Conservation (phyloP, 2,329 filamentous ascomycete species). For the Colletotrichum viniferum region DNA sequence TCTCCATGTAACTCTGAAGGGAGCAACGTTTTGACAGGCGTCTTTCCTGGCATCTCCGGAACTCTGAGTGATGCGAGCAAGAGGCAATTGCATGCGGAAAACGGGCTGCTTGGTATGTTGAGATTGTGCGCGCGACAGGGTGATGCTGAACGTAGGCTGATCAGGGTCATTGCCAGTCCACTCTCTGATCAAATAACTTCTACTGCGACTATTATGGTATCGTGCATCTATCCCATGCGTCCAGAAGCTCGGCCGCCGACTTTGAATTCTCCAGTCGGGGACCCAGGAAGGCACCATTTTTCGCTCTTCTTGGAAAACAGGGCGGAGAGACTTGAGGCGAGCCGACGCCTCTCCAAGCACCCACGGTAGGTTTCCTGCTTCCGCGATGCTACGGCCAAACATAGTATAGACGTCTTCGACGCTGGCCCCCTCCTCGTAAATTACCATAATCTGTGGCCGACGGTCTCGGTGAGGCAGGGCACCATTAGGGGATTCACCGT, state of each 20-base stretch:
- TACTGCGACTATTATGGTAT: too few relatives aligned
- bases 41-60: not conserved
- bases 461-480: not conserved
- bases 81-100: not conserved
- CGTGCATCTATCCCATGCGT: accelerated
- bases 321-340: not conserved
- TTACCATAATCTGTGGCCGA: not conserved
- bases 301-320: accelerated
- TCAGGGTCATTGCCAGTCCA: not conserved
- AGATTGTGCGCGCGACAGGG: not conserved
- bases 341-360: not conserved
- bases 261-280: not conserved
- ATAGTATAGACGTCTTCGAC: not conserved
- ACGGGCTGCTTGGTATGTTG: accelerated
- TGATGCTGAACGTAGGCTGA: not conserved
- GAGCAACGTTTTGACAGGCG: accelerated
- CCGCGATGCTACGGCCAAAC: not conserved
- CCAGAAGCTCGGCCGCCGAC: not conserved
- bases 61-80: not conserved
- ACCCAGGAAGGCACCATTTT: not conserved
- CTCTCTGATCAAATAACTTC: too few relatives aligned
- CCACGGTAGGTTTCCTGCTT: not conserved
- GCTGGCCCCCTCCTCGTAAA: not conserved
- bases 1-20: not conserved
- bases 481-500: not conserved